phyloP scores from a whole-genome alignment of 768 basidiomycete genomes.

The Cystofilobasidium capitatum region DNA sequence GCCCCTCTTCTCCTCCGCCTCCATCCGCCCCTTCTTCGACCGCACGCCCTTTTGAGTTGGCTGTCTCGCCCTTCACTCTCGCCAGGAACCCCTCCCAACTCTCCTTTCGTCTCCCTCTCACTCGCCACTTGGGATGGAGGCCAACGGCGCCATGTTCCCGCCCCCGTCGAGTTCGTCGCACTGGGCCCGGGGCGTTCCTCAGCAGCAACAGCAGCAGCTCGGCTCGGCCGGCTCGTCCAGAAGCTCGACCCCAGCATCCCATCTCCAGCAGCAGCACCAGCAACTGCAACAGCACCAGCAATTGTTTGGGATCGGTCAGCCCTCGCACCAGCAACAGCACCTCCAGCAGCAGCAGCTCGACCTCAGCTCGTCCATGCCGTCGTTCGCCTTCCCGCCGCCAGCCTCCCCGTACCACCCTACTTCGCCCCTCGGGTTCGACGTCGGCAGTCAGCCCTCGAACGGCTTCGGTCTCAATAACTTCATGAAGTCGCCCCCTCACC shows the following conservation, averaged over 20 bases:
- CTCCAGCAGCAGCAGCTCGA: no score
- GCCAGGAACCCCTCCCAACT: not conserved
- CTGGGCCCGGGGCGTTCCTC: not conserved
- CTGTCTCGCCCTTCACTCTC: not conserved
- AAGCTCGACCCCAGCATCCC: not conserved
- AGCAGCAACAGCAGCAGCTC: not conserved
- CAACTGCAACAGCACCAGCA: not conserved
- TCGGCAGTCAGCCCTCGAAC: no score
- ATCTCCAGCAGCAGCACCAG: not conserved
- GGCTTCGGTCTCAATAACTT: no score
- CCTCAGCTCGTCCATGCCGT: not conserved
- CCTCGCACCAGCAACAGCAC: not conserved
- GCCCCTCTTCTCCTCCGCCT: no score
- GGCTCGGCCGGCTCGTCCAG: not conserved
- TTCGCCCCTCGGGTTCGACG: no score
- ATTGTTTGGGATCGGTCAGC: not conserved
- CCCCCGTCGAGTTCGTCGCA: not conserved
- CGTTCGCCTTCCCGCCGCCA: not conserved
- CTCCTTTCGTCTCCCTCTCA: not conserved
- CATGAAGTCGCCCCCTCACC: no score
- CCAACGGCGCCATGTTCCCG: not conserved
- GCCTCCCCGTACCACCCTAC: no score
- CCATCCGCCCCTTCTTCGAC: no score
- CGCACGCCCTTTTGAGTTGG: no score
- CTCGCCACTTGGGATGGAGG: not conserved